A percentile compares a stretch with the other conserved stretches of the same genome.
Conservation (phyloP, 768 basidiomycete species). For the Lentinula aciculospora region DNA sequence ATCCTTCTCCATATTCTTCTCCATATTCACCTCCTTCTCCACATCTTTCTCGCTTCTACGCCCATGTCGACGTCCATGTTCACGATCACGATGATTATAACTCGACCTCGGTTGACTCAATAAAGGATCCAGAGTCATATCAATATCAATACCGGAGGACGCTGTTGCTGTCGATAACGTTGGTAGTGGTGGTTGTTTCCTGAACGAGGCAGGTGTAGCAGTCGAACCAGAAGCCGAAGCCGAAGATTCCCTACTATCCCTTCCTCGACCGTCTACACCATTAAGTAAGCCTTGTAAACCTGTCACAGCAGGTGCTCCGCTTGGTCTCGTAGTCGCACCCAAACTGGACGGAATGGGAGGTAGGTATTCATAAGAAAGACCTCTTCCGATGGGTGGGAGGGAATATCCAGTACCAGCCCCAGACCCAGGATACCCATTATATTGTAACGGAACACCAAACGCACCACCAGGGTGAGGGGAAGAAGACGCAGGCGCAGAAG, state of each 20-base stretch:
- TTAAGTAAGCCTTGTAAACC: neutral
- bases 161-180: too few relatives aligned
- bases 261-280: conserved; percentile 4
- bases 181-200: neutral
- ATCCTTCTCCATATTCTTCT: neutral
- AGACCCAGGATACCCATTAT: neutral
- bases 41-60: neutral
- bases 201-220: neutral
- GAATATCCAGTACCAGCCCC: neutral
- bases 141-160: too few relatives aligned
- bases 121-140: neutral
- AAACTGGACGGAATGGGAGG: too few relatives aligned
- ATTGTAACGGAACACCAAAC: neutral
- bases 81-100: too few relatives aligned
- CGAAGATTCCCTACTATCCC: neutral
- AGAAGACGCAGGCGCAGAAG: too few relatives aligned
- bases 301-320: neutral
- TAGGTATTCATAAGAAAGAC: too few relatives aligned
- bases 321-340: neutral
- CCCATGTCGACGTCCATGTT: too few relatives aligned
- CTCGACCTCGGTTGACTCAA: too few relatives aligned
- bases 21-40: too few relatives aligned
- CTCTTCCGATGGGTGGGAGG: neutral
- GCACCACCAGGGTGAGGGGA: neutral
- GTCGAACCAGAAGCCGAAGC: too few relatives aligned